Evolutionary conservation across 371 early-diverging fungal genomes (phyloP), one percentile per base, ranked within the genome.

Genomic region (Thermomucor indicae-seudaticae): DNA sequence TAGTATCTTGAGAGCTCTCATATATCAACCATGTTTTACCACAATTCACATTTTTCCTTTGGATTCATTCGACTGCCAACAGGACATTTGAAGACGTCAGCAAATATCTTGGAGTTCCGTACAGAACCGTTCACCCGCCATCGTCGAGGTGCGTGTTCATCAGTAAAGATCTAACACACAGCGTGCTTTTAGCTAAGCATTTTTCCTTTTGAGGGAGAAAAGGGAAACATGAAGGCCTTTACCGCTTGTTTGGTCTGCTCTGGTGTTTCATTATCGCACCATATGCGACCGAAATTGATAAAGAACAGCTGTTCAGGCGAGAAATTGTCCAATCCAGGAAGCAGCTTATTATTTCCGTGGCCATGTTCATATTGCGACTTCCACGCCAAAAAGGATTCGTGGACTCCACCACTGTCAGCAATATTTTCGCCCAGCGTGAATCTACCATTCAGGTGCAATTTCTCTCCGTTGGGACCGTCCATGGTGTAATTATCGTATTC

Each of bases 341-440:
- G 41, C n/a, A 64, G 60, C 3, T 60, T 64, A 57, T 64, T 72
- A 38, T 75, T 11, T 14, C 23, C 14, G 17, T 31, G 22, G 3
- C 22, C 50, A 23, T 25, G 34, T 6, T 28, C 32, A 22, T 38
- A 54, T 1, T 10, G 14, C 35, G 71, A 60, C 22, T 49, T 42
- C 32, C 29, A 61, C 1, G 78, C 60, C 17, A 51, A 37, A 19
- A 58, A 73, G 0, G 78, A 60, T 35, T 56, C 55, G n/a, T 47
- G 51, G 27, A 83, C 17, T 17, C 89, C 91, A 11, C 89, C 89
- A 49, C 85, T 86, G 57, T 91, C 91, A 4, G 91, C 87, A 32
- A 91, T 51, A 57, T 88, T 89, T 55, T 88, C 88, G n/a, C 77
- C 76, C 12, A 86, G 60, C 0, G 88, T 88, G 20, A 81, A 37